Evolutionary conservation across 2,329 filamentous ascomycete species (phyloP).

Genomic region (Falciphora oryzae): DNA sequence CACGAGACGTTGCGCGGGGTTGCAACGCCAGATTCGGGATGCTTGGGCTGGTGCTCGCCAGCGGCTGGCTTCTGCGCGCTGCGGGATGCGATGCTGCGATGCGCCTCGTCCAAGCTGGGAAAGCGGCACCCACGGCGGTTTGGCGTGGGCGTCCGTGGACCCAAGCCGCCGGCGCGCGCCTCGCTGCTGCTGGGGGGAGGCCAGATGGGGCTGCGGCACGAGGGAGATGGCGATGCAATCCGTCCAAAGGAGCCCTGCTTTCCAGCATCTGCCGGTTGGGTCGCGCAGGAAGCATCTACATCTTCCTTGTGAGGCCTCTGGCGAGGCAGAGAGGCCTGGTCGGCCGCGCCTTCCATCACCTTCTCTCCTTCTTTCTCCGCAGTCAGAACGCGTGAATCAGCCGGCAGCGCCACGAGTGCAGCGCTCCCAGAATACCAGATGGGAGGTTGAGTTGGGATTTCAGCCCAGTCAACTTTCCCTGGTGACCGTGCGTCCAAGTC

Average conservation of each 20-base stretch:
- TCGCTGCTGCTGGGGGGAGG: not conserved
- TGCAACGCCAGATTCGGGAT: conserved; percentile 4
- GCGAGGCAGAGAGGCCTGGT: not conserved
- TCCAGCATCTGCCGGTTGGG: not conserved
- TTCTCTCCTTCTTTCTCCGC: not conserved
- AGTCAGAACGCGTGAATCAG: not conserved
- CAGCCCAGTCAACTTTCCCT: not conserved
- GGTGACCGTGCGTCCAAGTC: not conserved
- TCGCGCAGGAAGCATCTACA: not conserved
- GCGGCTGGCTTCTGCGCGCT: not conserved
- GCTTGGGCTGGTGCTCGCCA: conserved; percentile 4
- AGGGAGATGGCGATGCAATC: not conserved
- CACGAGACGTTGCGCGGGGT: conserved; percentile 9
- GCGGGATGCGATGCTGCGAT: conserved; percentile 29
- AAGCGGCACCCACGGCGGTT: conserved; percentile 27
- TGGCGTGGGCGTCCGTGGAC: conserved; percentile 4
- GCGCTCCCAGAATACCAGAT: too few species aligned
- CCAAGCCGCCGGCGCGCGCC: not conserved
- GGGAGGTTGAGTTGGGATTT: not conserved
- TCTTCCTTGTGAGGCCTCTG: not conserved
- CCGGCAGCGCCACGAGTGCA: not conserved
- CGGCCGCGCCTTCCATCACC: not conserved
- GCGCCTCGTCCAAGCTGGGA: conserved; percentile 31
- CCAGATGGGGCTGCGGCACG: not conserved
- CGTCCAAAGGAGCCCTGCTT: not conserved